Evolutionary conservation across 805 yeast species (phyloP).

Genomic region (Candida chauliodis): DNA sequence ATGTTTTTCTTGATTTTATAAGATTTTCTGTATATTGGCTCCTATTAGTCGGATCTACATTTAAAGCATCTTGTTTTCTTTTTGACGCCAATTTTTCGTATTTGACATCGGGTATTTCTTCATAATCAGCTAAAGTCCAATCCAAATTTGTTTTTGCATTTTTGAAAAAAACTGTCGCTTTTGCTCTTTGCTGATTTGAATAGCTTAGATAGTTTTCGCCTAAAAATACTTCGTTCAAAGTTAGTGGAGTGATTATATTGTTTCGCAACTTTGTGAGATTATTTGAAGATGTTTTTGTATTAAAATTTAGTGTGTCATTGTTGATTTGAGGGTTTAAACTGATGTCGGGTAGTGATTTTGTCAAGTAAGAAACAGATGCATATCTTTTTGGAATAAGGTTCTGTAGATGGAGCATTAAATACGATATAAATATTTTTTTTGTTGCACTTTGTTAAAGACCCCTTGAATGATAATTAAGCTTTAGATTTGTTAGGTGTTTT

Average conservation of each 20-base stretch:
- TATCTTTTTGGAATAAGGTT: background rate
- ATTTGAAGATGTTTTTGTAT: background rate
- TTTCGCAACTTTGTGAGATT: background rate
- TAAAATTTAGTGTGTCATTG: background rate
- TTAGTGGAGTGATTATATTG: slow-evolving; percentile 20
- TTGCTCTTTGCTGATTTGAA: slow-evolving; percentile 13
- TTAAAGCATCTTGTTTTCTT: slow-evolving; percentile 14
- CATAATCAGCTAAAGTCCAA: slow-evolving; percentile 55
- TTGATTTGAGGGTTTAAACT: no score
- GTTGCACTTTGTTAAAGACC: no score
- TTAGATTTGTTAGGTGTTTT: background rate
- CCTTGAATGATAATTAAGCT: background rate
- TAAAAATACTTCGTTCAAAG: slow-evolving; percentile 20
- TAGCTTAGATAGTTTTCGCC: slow-evolving; percentile 13
- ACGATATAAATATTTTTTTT: no score
- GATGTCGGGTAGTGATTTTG: background rate
- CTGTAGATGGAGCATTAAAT: no score
- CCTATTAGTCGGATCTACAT: slow-evolving; percentile 22
- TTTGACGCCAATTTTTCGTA: slow-evolving; percentile 20
- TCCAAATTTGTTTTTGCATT: slow-evolving; percentile 46
- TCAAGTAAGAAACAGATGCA: slow-evolving; percentile 6
- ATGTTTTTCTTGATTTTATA: slow-evolving; percentile 19
- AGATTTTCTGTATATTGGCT: slow-evolving; percentile 18
- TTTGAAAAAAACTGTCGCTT: slow-evolving; percentile 39
- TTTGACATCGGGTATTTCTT: slow-evolving; percentile 57